Conservation (phyloP, 1,284 basidiomycete species). For the Pterulicium gracile region DNA sequence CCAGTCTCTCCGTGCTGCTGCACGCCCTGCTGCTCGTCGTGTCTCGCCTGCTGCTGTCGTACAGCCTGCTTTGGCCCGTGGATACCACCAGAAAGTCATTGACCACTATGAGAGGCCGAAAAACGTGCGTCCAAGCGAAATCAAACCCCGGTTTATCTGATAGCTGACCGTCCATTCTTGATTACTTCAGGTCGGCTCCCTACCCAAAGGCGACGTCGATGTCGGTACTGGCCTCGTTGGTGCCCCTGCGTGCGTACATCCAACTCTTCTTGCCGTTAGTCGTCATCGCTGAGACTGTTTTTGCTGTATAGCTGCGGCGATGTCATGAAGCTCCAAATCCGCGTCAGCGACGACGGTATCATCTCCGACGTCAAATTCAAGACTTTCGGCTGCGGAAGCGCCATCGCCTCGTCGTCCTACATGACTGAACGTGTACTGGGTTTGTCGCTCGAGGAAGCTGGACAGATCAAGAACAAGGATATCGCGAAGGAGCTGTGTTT, state of each 20-base stretch:
- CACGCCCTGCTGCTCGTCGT: constrained; percentile 25
- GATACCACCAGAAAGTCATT: constrained; percentile 90
- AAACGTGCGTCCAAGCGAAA: constrained; percentile 58
- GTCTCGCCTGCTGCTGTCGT: too few species aligned
- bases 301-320: constrained; percentile 58
- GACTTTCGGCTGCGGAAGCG: constrained; percentile 95
- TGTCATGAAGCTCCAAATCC: constrained; percentile 99
- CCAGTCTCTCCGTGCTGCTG: constrained; percentile 36
- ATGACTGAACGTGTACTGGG: constrained; percentile 99
- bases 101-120: constrained; percentile 92
- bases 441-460: constrained; percentile 87
- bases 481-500: constrained; percentile 95
- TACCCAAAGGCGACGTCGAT: constrained; percentile 84
- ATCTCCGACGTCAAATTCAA: constrained; percentile 99
- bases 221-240: constrained; percentile 98
- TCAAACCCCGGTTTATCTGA: constrained; percentile 42
- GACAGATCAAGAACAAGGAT: constrained; percentile 97
- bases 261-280: constrained; percentile 6
- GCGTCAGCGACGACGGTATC: constrained; percentile 88
- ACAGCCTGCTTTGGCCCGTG: constrained; percentile 44
- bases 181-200: constrained; percentile 74
- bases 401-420: constrained; percentile 94
- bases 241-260: constrained; percentile 75
- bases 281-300: constrained; percentile 14
- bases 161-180: constrained; percentile 21